phyloP scores from a whole-genome alignment of 2,329 filamentous ascomycete genomes.

The Aspergillus sergii region DNA sequence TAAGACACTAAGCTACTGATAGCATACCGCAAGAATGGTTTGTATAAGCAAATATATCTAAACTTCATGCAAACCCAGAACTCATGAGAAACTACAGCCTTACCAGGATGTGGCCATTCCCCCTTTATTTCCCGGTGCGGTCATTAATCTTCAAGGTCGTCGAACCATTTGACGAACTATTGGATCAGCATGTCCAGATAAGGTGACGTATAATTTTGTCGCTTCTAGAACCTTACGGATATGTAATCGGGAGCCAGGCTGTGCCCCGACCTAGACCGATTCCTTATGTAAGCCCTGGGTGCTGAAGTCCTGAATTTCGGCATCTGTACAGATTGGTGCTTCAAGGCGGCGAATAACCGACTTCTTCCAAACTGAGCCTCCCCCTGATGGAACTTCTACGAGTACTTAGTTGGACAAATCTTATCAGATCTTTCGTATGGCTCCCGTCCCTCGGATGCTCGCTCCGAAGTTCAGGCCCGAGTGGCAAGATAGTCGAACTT shows the following conservation, averaged over 20 bases:
- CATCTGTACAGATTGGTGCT: background rate
- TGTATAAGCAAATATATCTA: background rate
- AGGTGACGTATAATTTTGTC: background rate
- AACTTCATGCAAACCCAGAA: background rate
- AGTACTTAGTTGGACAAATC: constrained; percentile 8
- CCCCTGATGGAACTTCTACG: background rate
- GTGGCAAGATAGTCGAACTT: background rate
- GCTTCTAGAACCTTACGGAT: constrained; percentile 1
- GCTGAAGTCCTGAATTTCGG: background rate
- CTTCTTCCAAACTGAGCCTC: background rate
- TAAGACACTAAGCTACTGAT: background rate
- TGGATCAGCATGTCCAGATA: background rate
- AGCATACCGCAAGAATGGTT: background rate
- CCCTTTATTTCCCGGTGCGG: background rate
- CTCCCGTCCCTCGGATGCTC: background rate
- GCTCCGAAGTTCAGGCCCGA: background rate
- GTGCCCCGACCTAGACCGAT: background rate
- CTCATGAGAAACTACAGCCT: background rate
- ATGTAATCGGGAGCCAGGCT: background rate
- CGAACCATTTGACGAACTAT: background rate
- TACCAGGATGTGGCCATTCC: background rate
- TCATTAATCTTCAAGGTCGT: background rate
- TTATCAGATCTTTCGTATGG: constrained; percentile 16
- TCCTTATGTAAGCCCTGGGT: background rate
- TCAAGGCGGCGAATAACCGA: background rate